Conservation (phyloP, 148 eudicot genomes). For the Vaccinium macrocarpon region DNA sequence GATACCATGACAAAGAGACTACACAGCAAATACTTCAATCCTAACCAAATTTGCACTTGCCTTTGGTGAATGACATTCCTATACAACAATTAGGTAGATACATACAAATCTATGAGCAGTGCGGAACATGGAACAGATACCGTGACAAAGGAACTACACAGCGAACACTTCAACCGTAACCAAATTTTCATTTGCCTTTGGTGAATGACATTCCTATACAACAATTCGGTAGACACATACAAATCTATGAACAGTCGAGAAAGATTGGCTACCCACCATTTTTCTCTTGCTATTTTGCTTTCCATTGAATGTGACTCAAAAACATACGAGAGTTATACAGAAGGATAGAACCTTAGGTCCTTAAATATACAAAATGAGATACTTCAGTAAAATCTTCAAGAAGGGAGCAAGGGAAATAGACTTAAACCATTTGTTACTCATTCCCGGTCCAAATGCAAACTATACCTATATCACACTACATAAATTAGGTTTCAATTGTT, state of each 20-base stretch:
- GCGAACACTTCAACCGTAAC: not conserved
- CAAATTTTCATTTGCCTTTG: not conserved
- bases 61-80: not conserved
- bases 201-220: not conserved
- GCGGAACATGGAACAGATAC: too few relatives aligned
- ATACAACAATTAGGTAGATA: not conserved
- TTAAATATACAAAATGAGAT: too few relatives aligned
- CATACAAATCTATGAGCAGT: not conserved
- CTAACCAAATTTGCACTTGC: not conserved
- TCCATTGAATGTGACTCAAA: not conserved
- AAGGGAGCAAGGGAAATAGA: not conserved
- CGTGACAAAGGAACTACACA: not conserved
- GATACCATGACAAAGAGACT: not conserved
- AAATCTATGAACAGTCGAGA: not conserved
- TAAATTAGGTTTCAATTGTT: not conserved
- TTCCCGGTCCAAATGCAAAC: not conserved
- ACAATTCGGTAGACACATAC: not conserved
- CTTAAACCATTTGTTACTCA: not conserved
- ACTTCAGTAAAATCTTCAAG: not conserved
- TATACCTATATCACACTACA: not conserved
- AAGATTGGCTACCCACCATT: not conserved
- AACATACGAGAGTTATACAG: too few relatives aligned
- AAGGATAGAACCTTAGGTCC: not conserved
- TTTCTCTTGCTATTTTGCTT: not conserved
- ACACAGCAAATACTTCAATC: not conserved